Base-by-base conservation (phyloP, 305 asterid genomes). In the Fraxinus velutina region DNA sequence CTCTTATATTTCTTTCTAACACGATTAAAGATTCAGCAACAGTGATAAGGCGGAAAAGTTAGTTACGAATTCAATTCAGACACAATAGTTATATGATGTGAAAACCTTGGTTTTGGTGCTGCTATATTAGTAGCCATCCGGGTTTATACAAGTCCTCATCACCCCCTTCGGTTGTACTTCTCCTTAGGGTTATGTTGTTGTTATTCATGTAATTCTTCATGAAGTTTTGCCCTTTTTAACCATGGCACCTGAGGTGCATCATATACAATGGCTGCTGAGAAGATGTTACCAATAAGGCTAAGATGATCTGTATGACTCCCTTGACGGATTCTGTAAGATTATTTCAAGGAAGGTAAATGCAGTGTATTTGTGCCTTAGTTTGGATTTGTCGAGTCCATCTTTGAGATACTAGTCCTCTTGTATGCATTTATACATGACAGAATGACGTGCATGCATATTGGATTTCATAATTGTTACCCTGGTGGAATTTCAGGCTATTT, bases 241-340 rank as follows among this genome's bases (percentile, higher is more conserved):
- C 91, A 82, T 89, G 90, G 93, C 94, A 91, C 95, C 88, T 93
- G 98, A 88, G 92, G 93, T 92, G 97, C 93, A 91, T 90, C 96
- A 88, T 90, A 87, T 89, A 83, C 90, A 82, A 86, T 88, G 88
- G 93, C 93, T 81, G 97, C 93, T 87, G 88, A 88, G 94, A 88
- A 90, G 94, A 88, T 90, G 91, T 90, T 81, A 86, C 88, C 93
- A 86, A 85, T 90, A 88, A 88, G 94, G 93, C 91, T 92, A 89
- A 91, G 96, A 89, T 90, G 93, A 88, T 90, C 92, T 88, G 70
- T 91, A 52, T 52, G 62, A 85, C 87, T 84, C 88, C 92, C 86
- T 89, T 89, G 93, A 87, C 81, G 91, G 92, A 92, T 95, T 88
- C 93, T 88, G 91, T 94, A 91, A 92, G 96, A 90, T 93, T 91